phyloP scores from a whole-genome alignment of 441 rosid species.

The Erodium texanum region DNA sequence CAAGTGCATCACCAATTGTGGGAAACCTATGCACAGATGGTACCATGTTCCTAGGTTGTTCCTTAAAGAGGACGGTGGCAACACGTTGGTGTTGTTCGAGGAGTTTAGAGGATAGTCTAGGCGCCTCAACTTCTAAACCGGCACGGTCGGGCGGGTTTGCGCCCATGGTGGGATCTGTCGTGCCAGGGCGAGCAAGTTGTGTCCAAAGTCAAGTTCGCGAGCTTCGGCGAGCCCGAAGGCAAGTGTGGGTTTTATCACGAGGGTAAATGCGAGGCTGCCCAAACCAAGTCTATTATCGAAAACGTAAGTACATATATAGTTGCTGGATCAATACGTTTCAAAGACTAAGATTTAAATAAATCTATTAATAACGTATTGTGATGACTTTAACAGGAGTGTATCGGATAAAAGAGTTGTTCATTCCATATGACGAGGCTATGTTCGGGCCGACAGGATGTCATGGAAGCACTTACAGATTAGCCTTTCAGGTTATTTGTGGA shows the following conservation, averaged over 20 bases:
- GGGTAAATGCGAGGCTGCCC: slow-evolving; percentile 13
- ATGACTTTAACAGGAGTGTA: neutral
- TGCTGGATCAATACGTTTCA: too few species aligned
- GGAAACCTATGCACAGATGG: slow-evolving; percentile 28
- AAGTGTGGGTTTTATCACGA: neutral
- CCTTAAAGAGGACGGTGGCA: slow-evolving; percentile 23
- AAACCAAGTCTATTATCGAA: neutral
- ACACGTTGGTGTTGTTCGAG: slow-evolving; percentile 32
- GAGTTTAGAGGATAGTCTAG: slow-evolving; percentile 41
- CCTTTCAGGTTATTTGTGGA: slow-evolving; percentile 16
- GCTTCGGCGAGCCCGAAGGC: slow-evolving; percentile 15
- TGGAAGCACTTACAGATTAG: slow-evolving; percentile 6
- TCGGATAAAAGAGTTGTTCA: slow-evolving; percentile 16
- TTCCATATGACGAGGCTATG: slow-evolving; percentile 11
- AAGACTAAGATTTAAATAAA: too few species aligned
- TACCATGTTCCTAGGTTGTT: slow-evolving; percentile 40
- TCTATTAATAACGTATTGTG: too few species aligned
- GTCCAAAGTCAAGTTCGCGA: slow-evolving; percentile 6
- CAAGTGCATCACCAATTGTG: slow-evolving; percentile 35
- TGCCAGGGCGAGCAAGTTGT: slow-evolving; percentile 9
- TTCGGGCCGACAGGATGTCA: slow-evolving; percentile 21
- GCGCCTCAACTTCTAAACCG: slow-evolving; percentile 28
- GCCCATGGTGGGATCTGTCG: slow-evolving; percentile 7
- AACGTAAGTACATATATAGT: neutral
- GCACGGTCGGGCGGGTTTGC: slow-evolving; percentile 18